Percentiles rank a stretch among this genome's conserved stretches.
Evolutionary conservation across 768 basidiomycete genomes (phyloP).

Genomic region (Tulasnella sp.): DNA sequence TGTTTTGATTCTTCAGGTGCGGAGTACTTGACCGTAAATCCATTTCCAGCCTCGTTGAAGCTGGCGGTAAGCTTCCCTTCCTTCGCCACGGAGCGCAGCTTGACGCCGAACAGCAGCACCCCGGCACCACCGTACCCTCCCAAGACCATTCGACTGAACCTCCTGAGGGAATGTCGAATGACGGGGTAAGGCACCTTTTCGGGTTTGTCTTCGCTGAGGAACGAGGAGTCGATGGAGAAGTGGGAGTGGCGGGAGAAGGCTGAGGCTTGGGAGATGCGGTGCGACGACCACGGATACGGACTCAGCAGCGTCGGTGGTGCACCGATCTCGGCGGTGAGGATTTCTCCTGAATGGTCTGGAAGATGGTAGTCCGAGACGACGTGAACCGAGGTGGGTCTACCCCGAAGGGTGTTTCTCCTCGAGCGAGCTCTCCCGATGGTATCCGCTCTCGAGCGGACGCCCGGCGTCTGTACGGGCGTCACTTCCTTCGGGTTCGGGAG

Average conservation of each 20-base stretch:
- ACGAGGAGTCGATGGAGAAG: slow-evolving; percentile 22
- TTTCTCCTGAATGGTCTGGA: slow-evolving; percentile 54
- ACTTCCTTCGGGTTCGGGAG: neutral
- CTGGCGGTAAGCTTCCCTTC: neutral
- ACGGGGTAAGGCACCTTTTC: slow-evolving; percentile 5
- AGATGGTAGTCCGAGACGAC: slow-evolving; percentile 68
- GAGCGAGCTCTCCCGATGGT: neutral
- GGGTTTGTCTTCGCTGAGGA: neutral
- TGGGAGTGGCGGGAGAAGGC: slow-evolving; percentile 32
- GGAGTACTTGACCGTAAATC: neutral
- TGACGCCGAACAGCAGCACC: slow-evolving; percentile 71
- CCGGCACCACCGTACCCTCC: slow-evolving; percentile 80
- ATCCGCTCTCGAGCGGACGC: slow-evolving; percentile 31
- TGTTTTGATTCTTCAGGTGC: neutral
- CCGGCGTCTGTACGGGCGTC: slow-evolving; percentile 5
- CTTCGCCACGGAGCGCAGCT: slow-evolving; percentile 26
- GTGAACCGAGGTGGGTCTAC: slow-evolving; percentile 48
- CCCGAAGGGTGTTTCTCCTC: slow-evolving; percentile 8
- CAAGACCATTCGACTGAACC: slow-evolving; percentile 73
- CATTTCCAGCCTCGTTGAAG: slow-evolving; percentile 9
- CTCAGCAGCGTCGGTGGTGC: slow-evolving; percentile 35
- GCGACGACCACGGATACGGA: neutral
- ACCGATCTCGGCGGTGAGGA: slow-evolving; percentile 77
- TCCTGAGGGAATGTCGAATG: slow-evolving; percentile 60
- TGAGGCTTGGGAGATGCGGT: slow-evolving; percentile 29